Evolutionary conservation across 495 filamentous ascomycete species (phyloP).

Genomic region (Xylaria bambusicola): DNA sequence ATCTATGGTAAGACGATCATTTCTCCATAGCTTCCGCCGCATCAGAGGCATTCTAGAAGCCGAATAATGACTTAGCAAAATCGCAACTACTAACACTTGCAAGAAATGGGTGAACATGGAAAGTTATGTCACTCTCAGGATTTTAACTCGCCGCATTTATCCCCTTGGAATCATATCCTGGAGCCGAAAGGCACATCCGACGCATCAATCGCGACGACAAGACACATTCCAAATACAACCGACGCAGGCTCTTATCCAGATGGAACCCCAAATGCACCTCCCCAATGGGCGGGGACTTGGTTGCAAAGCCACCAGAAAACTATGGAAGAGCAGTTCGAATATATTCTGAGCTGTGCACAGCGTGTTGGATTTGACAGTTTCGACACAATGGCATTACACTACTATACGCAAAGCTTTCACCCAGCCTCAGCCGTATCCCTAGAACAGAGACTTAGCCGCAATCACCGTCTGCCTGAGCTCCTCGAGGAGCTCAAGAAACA

Average conservation of each 20-base stretch:
- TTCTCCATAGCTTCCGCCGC: not conserved
- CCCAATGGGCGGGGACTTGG: not conserved
- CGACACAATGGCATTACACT: constrained; percentile 8
- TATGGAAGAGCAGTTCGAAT: constrained; percentile 5
- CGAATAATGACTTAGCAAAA: not conserved
- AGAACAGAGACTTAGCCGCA: not conserved
- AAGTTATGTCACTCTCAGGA: not conserved
- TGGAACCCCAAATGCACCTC: not conserved
- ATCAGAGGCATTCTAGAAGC: not conserved
- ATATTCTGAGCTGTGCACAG: constrained; percentile 4
- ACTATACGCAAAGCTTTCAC: constrained; percentile 5
- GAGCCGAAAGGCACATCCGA: not conserved
- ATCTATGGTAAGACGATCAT: not conserved
- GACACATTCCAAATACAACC: not conserved
- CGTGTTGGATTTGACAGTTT: constrained; percentile 8
- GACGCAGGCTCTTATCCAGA: not conserved
- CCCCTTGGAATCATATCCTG: not conserved
- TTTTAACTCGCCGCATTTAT: not conserved
- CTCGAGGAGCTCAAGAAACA: constrained; percentile 2
- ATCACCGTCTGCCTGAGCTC: not conserved
- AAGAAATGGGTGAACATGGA: not conserved
- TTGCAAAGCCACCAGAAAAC: not conserved
- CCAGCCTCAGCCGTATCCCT: not conserved
- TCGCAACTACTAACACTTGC: not conserved
- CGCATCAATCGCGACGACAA: not conserved